Evolutionary conservation across 2,329 filamentous ascomycete species (phyloP), one percentile per base, ranked within the genome.

Genomic region (Aureobasidium sp.): DNA sequence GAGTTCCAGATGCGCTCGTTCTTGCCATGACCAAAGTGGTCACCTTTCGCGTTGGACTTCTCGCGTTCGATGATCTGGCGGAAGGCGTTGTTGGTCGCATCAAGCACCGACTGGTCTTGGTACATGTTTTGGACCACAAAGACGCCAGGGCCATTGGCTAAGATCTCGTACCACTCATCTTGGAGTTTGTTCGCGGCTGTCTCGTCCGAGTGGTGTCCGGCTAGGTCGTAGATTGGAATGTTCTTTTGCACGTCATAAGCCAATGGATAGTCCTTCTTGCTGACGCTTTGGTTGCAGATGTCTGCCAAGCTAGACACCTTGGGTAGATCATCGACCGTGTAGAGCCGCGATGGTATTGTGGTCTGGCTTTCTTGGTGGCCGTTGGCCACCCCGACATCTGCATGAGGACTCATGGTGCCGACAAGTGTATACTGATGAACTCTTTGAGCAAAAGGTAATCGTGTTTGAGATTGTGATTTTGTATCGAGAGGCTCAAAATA

Each of bases 1-100:
- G 84, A 83, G 72, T 87, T 87, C 84, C 84, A 87, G 73, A 87
- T 85, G 10, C 85, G 78, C 59, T 81, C 77, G 67, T 87, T 87
- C 29, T 77, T 76, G 27, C 80, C 80, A 2, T 76, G 75, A 5
- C 77, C 82, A 69, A 87, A 87, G 67, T 87, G 84, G 69, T 87
- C 84, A 27, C 84, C 84, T 57, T 79, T 78, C 1, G 70, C 63
- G 21, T 63, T 54, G 6, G 66, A 66, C 34, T 71, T 65, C 69
- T 84, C 79, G 10, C 68, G 66, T 3, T 72, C 69, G 69, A 85
- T 82, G 63, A 85, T 83, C 2, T 66, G 62, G 5, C 73, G 66
- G 68, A 80, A 85, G 14, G 78, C 76, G 0, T 62, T 60, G 67
- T 81, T 84, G 16, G 79, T 76, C n/a, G 72, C 66, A 9, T 77